These are phyloP conservation scores for Malania oleifera DNA, from an alignment of 164 flowering plant genomes.

Conservation along the genomic window DNA sequence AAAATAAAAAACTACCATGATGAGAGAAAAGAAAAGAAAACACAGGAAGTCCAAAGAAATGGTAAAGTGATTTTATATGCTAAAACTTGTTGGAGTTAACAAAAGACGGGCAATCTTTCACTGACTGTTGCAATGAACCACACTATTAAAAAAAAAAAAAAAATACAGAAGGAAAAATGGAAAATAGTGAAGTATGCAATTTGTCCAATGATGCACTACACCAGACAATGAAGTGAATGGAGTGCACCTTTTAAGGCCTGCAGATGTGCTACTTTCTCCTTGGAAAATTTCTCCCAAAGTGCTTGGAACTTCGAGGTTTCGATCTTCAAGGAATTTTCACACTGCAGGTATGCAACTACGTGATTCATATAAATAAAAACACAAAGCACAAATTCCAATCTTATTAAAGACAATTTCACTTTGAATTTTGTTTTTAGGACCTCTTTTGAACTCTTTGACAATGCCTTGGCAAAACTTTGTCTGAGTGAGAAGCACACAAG, in stretches of 20 bases:
- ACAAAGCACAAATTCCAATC: neutral
- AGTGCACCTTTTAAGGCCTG: conserved; percentile 60
- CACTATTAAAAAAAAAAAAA: too few relatives aligned
- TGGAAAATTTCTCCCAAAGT: conserved; percentile 59
- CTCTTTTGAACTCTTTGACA: conserved; percentile 91
- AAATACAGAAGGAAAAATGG: too few relatives aligned
- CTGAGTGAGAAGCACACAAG: conserved; percentile 27
- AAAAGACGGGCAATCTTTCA: too few relatives aligned
- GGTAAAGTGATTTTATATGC: too few relatives aligned
- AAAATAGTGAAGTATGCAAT: neutral
- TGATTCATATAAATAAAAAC: neutral
- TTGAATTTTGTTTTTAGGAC: conserved; percentile 22
- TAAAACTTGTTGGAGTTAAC: too few relatives aligned
- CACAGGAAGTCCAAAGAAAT: too few relatives aligned
- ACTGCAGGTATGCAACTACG: conserved; percentile 37
- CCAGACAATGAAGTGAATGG: neutral
- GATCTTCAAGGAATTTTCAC: conserved; percentile 65
- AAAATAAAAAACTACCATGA: too few relatives aligned
- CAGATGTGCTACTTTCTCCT: conserved; percentile 63
- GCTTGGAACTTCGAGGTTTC: conserved; percentile 71
- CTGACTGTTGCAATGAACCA: too few relatives aligned
- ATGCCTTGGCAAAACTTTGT: conserved; percentile 69
- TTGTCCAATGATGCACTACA: neutral
- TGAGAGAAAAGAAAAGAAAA: too few relatives aligned
- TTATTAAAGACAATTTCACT: neutral